These are phyloP conservation scores for Tetraselmis striata DNA, from an alignment of 139 green algal species.

Conservation along the genomic window DNA sequence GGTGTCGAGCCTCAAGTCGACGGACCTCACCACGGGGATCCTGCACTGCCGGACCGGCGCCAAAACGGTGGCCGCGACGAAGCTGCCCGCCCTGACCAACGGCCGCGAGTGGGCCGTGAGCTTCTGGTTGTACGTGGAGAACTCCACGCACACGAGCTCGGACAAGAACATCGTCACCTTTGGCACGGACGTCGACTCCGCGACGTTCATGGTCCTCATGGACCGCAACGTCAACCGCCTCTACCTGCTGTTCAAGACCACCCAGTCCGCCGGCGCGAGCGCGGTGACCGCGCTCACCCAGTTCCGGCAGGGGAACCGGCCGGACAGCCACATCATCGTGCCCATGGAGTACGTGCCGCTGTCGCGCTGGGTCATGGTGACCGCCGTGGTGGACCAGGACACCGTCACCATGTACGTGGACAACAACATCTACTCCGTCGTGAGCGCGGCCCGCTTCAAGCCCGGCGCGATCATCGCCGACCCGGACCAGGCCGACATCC, in stretches of 20 bases:
- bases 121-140: background rate
- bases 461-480: background rate
- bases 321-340: background rate
- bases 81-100: background rate
- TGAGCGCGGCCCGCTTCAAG: background rate
- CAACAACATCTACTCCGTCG: slow-evolving; percentile 13
- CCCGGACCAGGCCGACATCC: background rate
- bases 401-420: slow-evolving; percentile 8
- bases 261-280: background rate
- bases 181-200: background rate
- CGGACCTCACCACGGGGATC: background rate
- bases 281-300: background rate
- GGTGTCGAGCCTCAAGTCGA: background rate
- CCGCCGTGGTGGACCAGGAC: slow-evolving; percentile 6
- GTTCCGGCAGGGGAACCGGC: background rate
- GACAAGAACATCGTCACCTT: background rate
- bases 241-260: background rate
- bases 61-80: background rate
- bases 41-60: background rate
- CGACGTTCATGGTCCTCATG: background rate
- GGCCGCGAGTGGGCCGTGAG: background rate
- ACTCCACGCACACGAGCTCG: background rate
- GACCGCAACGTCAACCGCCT: background rate
- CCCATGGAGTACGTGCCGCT: slow-evolving; percentile 17
- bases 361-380: slow-evolving; percentile 13